Evolutionary conservation across 257 asterid genomes (phyloP).

Genomic region (Ehretia macrophylla): DNA sequence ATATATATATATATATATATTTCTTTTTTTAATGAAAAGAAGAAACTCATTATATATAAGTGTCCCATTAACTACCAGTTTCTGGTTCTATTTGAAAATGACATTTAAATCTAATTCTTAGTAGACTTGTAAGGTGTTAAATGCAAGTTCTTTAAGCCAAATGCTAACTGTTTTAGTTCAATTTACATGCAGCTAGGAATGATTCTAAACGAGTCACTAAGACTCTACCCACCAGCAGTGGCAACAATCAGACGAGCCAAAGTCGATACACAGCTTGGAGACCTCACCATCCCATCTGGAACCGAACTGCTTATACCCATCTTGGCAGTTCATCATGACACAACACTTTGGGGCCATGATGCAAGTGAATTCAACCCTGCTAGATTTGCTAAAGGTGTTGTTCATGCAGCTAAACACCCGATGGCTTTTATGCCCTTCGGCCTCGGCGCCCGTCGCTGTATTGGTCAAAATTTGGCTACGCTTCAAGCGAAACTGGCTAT

Average conservation of each 20-base stretch:
- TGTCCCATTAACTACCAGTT: too few relatives aligned
- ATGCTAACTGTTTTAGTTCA: background rate
- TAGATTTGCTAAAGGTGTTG: conserved; percentile 64
- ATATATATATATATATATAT: too few relatives aligned
- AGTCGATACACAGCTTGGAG: conserved; percentile 47
- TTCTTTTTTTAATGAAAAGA: too few relatives aligned
- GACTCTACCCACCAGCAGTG: conserved; percentile 88
- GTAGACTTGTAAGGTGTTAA: too few relatives aligned
- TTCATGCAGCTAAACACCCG: conserved; percentile 65
- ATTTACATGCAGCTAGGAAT: conserved; percentile 58
- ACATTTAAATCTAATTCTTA: too few relatives aligned
- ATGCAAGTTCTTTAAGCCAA: too few relatives aligned
- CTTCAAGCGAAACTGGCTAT: conserved; percentile 74
- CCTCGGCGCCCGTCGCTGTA: conserved; percentile 71
- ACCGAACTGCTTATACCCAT: conserved; percentile 80
- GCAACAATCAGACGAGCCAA: conserved; percentile 71
- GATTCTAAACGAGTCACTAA: conserved; percentile 70
- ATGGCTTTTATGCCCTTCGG: conserved; percentile 90
- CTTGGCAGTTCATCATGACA: conserved; percentile 82
- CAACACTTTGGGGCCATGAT: conserved; percentile 70
- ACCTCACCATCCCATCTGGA: conserved; percentile 44
- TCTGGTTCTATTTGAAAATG: too few relatives aligned
- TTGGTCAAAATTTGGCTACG: conserved; percentile 80
- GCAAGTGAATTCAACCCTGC: conserved; percentile 77
- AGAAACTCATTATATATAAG: too few relatives aligned